A percentile compares a stretch with the other conserved stretches of the same genome.
These are phyloP conservation scores for Aspergillus sojae DNA, from an alignment of 2,329 filamentous ascomycete genomes.

Conservation along the genomic window DNA sequence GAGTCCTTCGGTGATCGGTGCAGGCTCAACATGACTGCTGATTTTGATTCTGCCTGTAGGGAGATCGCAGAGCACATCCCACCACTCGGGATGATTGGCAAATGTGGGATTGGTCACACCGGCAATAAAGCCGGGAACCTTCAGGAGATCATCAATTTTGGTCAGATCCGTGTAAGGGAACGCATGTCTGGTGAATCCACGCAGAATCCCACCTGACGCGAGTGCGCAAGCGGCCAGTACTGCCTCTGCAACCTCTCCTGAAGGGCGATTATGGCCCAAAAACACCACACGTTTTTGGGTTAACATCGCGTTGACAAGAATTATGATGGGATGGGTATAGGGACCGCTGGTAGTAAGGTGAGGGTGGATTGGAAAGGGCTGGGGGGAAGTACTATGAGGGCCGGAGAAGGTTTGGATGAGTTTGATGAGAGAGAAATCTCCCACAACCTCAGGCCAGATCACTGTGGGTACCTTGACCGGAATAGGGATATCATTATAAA, in stretches of 20 bases:
- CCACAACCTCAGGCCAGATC: conserved; percentile 91
- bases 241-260: conserved; percentile 95
- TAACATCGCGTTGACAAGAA: conserved; percentile 89
- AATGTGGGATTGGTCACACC: conserved; percentile 98
- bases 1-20: conserved; percentile 80
- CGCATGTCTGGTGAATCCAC: conserved; percentile 92
- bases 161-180: conserved; percentile 98
- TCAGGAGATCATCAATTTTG: conserved; percentile 94
- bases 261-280: conserved; percentile 90
- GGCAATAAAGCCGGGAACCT: conserved; percentile 95
- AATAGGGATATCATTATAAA: conserved; percentile 95
- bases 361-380: conserved; percentile 82
- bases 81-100: conserved; percentile 94
- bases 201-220: conserved; percentile 85
- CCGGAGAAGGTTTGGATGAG: conserved; percentile 92
- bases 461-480: conserved; percentile 96
- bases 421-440: conserved; percentile 96
- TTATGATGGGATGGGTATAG: conserved; percentile 89
- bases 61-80: conserved; percentile 94
- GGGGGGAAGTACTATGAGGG: conserved; percentile 77
- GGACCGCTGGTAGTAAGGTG: conserved; percentile 92
- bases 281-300: conserved; percentile 98
- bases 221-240: conserved; percentile 95
- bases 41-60: conserved; percentile 93
- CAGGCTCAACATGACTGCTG: conserved; percentile 80